Evolutionary conservation across 306 rosid genomes (phyloP), one percentile per base, ranked within the genome.

Genomic region (Dalbergia oliveri): DNA sequence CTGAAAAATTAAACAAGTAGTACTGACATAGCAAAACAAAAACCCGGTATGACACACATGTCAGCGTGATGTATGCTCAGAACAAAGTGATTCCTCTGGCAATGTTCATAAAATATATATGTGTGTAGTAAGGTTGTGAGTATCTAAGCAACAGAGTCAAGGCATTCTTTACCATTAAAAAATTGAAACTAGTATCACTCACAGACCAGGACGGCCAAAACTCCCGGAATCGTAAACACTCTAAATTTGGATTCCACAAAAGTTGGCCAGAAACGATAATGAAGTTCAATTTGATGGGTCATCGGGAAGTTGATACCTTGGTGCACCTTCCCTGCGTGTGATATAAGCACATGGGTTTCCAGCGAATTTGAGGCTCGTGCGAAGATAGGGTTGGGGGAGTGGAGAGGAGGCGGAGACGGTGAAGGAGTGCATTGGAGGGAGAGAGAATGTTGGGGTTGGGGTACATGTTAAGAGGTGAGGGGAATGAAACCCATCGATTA

Each of bases 321-420:
- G 91, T 85, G 89, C 99, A 94, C 67, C 88, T 92, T 47, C 88
- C 95, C 83, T 94, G 98, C 3, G 97, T 91, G 88, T 88, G 93
- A 80, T 89, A 94, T 83, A 94, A 73, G 83, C 98, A 94, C 85
- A 88, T 86, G 66, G 91, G 98, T 82, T 84, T 92, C 92, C 94
- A 85, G 60, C 89, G 92, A 45, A 15, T 35, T 11, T 83, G 84
- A 59, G 80, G 5, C 51, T 31, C 81, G 26, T 15, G 73, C 11
- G 86, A 16, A 39, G 91, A 69, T 18, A 86, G 56, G 58, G 69
- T 49, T n/a, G 71, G 84, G 81, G 88, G 73, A 69, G 89, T 73
- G 18, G 92, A 88, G 74, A 88, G 80, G 93, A 86, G 37, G 92
- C 87, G 11, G 73, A 77, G 81, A 83, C 35, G 9, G 75, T 51